phyloP scores from a whole-genome alignment of 202 grass and related monocot genomes.

The Miscanthus sacchariflorus region DNA sequence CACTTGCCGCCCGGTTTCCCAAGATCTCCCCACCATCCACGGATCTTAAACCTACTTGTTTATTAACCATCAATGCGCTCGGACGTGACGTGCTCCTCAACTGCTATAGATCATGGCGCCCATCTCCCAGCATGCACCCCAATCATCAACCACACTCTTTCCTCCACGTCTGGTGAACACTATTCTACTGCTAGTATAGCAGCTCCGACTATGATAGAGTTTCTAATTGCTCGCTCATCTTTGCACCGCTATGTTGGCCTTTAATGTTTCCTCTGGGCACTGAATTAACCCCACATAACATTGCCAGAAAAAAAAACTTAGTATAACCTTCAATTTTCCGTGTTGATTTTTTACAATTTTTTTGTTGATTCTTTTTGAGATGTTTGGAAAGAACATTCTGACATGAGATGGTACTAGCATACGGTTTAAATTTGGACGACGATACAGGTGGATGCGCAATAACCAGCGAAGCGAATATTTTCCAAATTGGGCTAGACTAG shows the following conservation, averaged over 20 bases:
- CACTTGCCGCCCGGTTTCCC: slow-evolving; percentile 30
- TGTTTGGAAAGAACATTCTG: background rate
- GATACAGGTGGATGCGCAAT: background rate
- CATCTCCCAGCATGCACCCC: slow-evolving; percentile 20
- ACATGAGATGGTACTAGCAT: background rate
- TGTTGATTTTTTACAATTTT: background rate
- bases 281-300: background rate
- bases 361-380: background rate
- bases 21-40: slow-evolving; percentile 47
- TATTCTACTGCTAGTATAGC: slow-evolving; percentile 1
- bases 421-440: background rate
- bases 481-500: slow-evolving; percentile 30
- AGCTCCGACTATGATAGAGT: background rate
- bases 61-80: slow-evolving; percentile 21
- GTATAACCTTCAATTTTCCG: background rate
- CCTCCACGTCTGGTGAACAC: background rate
- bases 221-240: background rate
- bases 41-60: slow-evolving; percentile 50
- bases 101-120: slow-evolving; percentile 33
- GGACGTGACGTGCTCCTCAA: slow-evolving; percentile 33
- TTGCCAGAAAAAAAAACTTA: background rate
- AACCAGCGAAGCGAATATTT: background rate
- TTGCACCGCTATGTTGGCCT: background rate
- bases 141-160: slow-evolving; percentile 1
- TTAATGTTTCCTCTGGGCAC: background rate